A percentile compares a stretch with the other conserved stretches of the same genome.
Evolutionary conservation across 2,329 filamentous ascomycete genomes (phyloP).

Genomic region (Lachnellula occidentalis): DNA sequence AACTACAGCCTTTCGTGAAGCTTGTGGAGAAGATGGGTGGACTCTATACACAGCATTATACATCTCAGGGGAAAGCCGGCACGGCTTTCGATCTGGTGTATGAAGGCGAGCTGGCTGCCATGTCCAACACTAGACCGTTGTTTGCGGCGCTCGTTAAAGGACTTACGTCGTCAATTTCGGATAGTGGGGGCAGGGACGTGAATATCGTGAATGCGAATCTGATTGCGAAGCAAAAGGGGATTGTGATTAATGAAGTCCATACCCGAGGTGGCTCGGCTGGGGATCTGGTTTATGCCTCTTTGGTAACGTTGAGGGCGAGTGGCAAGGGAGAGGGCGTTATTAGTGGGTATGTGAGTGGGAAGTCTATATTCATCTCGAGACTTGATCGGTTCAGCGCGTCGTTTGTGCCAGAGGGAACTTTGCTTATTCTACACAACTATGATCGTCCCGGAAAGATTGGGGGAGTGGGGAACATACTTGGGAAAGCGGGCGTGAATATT

Average conservation of each 20-base stretch:
- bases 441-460: conserved; percentile 80
- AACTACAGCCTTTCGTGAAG: conserved; percentile 69
- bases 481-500: conserved; percentile 69
- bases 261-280: conserved; percentile 55
- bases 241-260: conserved; percentile 70
- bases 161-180: conserved; percentile 62
- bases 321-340: conserved; percentile 42
- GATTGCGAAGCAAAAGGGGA: conserved; percentile 70
- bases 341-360: conserved; percentile 62
- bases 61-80: conserved; percentile 41
- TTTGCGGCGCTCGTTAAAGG: conserved; percentile 77
- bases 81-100: conserved; percentile 73
- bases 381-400: conserved; percentile 68
- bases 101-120: conserved; percentile 65
- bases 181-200: conserved; percentile 60
- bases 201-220: conserved; percentile 80
- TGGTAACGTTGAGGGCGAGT: conserved; percentile 57
- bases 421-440: conserved; percentile 77
- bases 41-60: conserved; percentile 73
- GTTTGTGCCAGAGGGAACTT: conserved; percentile 66
- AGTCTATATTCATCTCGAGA: conserved; percentile 63
- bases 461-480: conserved; percentile 66
- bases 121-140: conserved; percentile 71
- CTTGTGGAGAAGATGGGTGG: conserved; percentile 75
- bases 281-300: conserved; percentile 60